Conservation (phyloP, 2,329 filamentous ascomycete species). For the Colletotrichum sp. region DNA sequence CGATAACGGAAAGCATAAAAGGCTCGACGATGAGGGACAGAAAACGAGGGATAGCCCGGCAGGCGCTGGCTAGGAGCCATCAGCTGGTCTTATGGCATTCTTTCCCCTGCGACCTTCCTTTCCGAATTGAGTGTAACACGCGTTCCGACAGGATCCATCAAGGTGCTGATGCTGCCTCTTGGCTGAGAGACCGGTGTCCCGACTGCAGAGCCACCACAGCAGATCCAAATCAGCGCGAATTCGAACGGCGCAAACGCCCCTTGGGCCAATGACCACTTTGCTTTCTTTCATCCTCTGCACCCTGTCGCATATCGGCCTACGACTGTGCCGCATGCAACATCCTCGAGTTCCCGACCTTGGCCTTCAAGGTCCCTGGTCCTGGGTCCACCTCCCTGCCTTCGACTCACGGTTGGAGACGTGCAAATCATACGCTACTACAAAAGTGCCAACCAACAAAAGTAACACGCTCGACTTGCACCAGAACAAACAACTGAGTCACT, state of each 20-base stretch:
- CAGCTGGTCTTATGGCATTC: conserved; percentile 14
- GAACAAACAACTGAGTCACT: neutral
- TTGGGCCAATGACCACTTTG: neutral
- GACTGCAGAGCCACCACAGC: neutral
- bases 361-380: conserved; percentile 4
- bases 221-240: neutral
- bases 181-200: neutral
- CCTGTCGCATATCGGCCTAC: neutral
- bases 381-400: neutral
- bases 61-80: neutral
- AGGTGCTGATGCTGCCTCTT: conserved; percentile 8
- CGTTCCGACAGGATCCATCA: conserved; percentile 8
- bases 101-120: neutral
- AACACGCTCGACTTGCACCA: neutral
- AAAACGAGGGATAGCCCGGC: neutral
- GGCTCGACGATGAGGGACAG: neutral
- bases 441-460: neutral
- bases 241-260: neutral
- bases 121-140: neutral
- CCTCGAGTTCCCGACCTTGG: neutral
- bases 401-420: neutral
- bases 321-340: conserved; percentile 7
- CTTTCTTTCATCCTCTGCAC: neutral
- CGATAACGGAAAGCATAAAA: neutral
- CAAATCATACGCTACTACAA: neutral